Evolutionary conservation across 2,329 filamentous ascomycete genomes (phyloP), one percentile per base, ranked within the genome.

Genomic region (Apiospora koreana): DNA sequence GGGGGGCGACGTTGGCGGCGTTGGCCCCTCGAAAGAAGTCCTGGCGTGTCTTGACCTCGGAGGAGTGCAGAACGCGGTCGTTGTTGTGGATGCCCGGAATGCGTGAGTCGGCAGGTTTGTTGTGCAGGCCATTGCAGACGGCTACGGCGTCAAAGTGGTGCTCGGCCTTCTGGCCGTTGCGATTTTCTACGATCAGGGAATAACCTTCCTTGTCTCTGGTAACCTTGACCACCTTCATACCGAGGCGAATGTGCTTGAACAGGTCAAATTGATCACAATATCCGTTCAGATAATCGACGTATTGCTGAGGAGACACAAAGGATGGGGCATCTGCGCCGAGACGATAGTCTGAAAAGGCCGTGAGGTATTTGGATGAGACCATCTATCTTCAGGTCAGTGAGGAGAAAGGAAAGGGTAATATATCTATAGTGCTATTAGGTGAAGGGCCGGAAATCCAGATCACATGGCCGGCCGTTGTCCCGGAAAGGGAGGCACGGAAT

Each of bases 111-210:
- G 77, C 76, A 3, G 83, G 83, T 12, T 76, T 74, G n/a, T 82
- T 81, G 68, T 86, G 81, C 28, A 86, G 75, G 0, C 84, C 84
- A 0, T 82, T 82, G 73, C 84, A 86, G 1, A 86, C 71, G 18
- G 83, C 84, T 10, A 86, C 77, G 3, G 83, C 84, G 74, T 86
- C 84, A 65, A 83, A 86, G 80, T 80, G 82, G n/a, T 38, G 64
- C 21, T 75, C 28, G 14, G 68, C 41, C 50, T 68, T 41, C 4
- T 71, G 72, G 50, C 28, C 28, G 25, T 68, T 28, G 7, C 64
- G 21, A 21, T 65, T n/a, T 7, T 68, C 18, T 43, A 76, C 76
- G 10, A 70, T 72, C 38, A 77, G 62, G 35, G 64, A 23, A 31
- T 81, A 77, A 18, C 73, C 73, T 2, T 72, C 72, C 5, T 73